These are phyloP conservation scores for Polytrichum commune DNA, from an alignment of 225 moss, liverwort and hornwort genomes.

Conservation along the genomic window DNA sequence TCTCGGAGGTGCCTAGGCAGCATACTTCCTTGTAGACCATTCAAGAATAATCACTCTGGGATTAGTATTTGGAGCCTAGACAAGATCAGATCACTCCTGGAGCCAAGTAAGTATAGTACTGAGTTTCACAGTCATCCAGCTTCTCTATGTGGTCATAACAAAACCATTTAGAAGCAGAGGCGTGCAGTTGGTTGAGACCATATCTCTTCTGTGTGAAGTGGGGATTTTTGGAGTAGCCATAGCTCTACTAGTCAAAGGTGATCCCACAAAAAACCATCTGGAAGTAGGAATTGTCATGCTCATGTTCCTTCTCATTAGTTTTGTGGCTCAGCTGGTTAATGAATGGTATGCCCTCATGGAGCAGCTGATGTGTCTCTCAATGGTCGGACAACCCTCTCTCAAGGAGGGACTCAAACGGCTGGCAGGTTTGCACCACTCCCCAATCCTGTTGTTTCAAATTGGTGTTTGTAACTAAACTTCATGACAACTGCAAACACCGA, in stretches of 20 bases:
- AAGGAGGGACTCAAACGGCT: constrained; percentile 60
- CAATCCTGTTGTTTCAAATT: no score
- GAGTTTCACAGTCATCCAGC: constrained; percentile 54
- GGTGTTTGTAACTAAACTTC: no score
- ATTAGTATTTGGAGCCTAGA: constrained; percentile 69
- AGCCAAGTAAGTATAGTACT: constrained; percentile 63
- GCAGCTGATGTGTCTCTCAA: constrained; percentile 61
- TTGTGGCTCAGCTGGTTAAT: constrained; percentile 69
- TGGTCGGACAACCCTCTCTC: constrained; percentile 55
- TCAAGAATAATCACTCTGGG: constrained; percentile 71
- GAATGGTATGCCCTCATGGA: constrained; percentile 83
- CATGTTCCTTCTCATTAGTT: constrained; percentile 58
- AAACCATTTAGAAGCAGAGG: constrained; percentile 83
- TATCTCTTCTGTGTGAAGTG: constrained; percentile 73
- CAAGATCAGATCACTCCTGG: constrained; percentile 68
- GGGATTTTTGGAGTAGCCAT: constrained; percentile 55
- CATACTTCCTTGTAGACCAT: constrained; percentile 69
- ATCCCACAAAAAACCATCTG: constrained; percentile 49
- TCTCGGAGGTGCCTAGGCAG: constrained; percentile 65
- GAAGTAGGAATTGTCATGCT: constrained; percentile 62
- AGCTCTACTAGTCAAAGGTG: constrained; percentile 51
- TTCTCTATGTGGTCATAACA: constrained; percentile 52
- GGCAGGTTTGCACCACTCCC: constrained; percentile 12
- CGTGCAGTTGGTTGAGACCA: constrained; percentile 72
- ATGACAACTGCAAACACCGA: no score